Evolutionary conservation across 345 rosid species (phyloP).

Genomic region (Citrus sinensis): DVS_A1.0 CM039165.1:16065501-16066000

Average conservation of each 20-base stretch:
- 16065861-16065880: neutral
- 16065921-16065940: neutral
- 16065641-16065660: constrained; percentile 65
- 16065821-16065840: constrained; percentile 43
- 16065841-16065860: constrained; percentile 7
- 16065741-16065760: constrained; percentile 55
- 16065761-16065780: constrained; percentile 22
- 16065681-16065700: constrained; percentile 53
- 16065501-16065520: constrained; percentile 15
- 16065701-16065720: constrained; percentile 45
- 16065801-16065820: constrained; percentile 35
- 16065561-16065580: constrained; percentile 90
- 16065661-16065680: constrained; percentile 64
- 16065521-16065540: constrained; percentile 40
- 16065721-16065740: constrained; percentile 76
- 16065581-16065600: constrained; percentile 57
- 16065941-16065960: neutral
- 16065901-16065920: neutral
- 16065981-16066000: neutral
- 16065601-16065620: constrained; percentile 43
- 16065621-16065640: constrained; percentile 53
- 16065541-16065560: constrained; percentile 66
- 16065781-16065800: constrained; percentile 37
- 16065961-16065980: neutral
- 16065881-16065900: neutral